phyloP scores from a whole-genome alignment of 805 yeast species.

The Kluyveromyces wickerhamii region DNA sequence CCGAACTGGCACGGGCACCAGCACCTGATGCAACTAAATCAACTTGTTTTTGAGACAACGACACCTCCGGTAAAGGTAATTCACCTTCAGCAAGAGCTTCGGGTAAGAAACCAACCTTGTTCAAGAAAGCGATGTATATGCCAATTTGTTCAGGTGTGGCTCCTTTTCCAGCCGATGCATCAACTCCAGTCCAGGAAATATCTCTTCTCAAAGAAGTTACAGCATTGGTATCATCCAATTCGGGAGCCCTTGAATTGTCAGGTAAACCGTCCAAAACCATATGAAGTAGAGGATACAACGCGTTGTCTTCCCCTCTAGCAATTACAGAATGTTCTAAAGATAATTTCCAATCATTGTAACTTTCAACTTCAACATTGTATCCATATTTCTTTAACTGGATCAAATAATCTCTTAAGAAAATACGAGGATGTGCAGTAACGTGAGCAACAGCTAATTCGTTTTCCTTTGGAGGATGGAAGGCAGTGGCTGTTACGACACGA shows the following conservation, averaged over 20 bases:
- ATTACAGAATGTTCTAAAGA: conserved; percentile 71
- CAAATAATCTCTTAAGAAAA: conserved; percentile 68
- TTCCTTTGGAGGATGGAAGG: conserved; percentile 61
- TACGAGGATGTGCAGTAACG: conserved; percentile 96
- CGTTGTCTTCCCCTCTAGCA: conserved; percentile 67
- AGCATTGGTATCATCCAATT: conserved; percentile 82
- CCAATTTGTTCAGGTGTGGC: conserved; percentile 62
- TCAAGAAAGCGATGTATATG: conserved; percentile 70
- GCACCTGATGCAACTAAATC: conserved; percentile 55
- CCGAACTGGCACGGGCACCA: conserved; percentile 68
- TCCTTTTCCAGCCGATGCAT: conserved; percentile 64
- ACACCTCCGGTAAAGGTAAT: conserved; percentile 46
- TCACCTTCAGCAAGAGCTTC: conserved; percentile 42
- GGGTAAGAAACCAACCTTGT: conserved; percentile 72
- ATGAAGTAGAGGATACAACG: conserved; percentile 87
- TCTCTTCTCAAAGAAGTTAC: conserved; percentile 59
- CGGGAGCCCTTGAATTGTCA: conserved; percentile 88
- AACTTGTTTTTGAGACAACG: conserved; percentile 49
- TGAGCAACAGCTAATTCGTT: conserved; percentile 68
- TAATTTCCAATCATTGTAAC: conserved; percentile 73
- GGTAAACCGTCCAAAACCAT: conserved; percentile 92
- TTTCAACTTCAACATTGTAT: conserved; percentile 51
- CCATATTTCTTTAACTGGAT: conserved; percentile 63
- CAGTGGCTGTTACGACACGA: conserved; percentile 73
- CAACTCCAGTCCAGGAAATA: conserved; percentile 53